Evolutionary conservation across 2,329 filamentous ascomycete genomes (phyloP).

Genomic region (Colletotrichum phormii): DNA sequence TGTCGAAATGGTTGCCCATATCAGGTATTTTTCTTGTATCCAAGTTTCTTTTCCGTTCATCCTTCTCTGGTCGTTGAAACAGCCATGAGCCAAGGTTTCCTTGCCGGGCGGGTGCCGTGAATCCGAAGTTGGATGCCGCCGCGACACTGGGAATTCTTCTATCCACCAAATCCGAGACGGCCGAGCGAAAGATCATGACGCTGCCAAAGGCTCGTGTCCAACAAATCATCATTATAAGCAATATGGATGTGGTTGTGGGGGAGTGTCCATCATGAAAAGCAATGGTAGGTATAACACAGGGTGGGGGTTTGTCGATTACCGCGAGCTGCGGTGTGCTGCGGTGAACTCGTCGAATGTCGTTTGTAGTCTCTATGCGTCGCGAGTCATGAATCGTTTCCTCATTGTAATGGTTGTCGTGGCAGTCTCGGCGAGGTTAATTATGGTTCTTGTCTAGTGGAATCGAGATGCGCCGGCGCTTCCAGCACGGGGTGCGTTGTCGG

Average conservation of each 20-base stretch:
- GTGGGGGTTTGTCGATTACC: constrained; percentile 28
- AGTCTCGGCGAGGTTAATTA: constrained; percentile 31
- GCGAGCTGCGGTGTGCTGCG: constrained; percentile 23
- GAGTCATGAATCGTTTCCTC: constrained; percentile 39
- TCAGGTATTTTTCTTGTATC: constrained; percentile 53
- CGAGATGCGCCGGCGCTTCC: constrained; percentile 41
- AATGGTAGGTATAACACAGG: constrained; percentile 36
- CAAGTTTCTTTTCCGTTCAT: constrained; percentile 52
- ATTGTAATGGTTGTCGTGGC: constrained; percentile 28
- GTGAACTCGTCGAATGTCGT: constrained; percentile 39
- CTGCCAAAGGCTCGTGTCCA: constrained; percentile 38
- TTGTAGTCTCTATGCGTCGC: constrained; percentile 51
- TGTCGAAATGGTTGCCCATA: constrained; percentile 55
- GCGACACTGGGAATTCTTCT: constrained; percentile 44
- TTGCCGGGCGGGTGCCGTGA: constrained; percentile 30
- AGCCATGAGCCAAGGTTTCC: constrained; percentile 33
- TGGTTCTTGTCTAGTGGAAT: constrained; percentile 37
- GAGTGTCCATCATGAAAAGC: constrained; percentile 37
- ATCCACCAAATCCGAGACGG: constrained; percentile 46
- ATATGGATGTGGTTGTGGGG: constrained; percentile 41
- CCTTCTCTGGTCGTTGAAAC: constrained; percentile 48
- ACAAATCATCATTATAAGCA: constrained; percentile 52
- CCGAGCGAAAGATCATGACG: constrained; percentile 36
- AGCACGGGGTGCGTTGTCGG: constrained; percentile 55
- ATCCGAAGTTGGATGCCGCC: constrained; percentile 32